Evolutionary conservation across 768 basidiomycete genomes (phyloP).

Genomic region (Boletellus emodensis): DNA sequence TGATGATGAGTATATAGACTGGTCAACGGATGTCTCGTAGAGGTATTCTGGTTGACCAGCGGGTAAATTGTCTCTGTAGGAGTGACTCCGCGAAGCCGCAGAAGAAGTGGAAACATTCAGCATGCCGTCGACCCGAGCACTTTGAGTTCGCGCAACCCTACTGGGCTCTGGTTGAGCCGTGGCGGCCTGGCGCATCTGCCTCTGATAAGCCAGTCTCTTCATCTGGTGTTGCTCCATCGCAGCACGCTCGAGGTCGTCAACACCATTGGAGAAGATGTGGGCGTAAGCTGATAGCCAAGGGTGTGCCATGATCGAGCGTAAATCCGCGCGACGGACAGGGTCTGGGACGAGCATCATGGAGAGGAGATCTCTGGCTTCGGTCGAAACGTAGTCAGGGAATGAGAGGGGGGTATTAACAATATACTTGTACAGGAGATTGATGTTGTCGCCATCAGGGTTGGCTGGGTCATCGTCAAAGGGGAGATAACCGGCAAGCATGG

Average conservation of each 20-base stretch:
- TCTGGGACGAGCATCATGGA: constrained; percentile 94
- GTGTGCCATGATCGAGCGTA: constrained; percentile 80
- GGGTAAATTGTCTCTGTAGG: constrained; percentile 48
- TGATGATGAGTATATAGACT: constrained; percentile 42
- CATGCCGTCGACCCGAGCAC: constrained; percentile 50
- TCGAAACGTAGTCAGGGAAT: constrained; percentile 93
- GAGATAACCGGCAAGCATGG: constrained; percentile 96
- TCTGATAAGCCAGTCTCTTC: constrained; percentile 78
- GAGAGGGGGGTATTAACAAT: constrained; percentile 96
- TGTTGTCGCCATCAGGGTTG: constrained; percentile 99
- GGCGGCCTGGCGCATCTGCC: constrained; percentile 64
- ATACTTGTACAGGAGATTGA: constrained; percentile 97
- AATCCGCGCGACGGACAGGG: constrained; percentile 71
- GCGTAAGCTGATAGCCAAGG: constrained; percentile 66
- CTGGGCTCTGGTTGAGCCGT: constrained; percentile 29
- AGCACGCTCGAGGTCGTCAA: constrained; percentile 73
- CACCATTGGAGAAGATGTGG: constrained; percentile 56
- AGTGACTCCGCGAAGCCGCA: constrained; percentile 37
- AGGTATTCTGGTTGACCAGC: constrained; percentile 58
- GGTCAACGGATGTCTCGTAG: constrained; percentile 69
- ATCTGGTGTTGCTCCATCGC: constrained; percentile 83
- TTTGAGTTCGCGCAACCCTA: constrained; percentile 46
- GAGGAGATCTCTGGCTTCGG: constrained; percentile 78
- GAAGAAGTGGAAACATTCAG: constrained; percentile 29
- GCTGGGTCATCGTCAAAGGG: constrained; percentile 99